These are phyloP conservation scores for Pyracantha coccinea DNA, from an alignment of 331 rosid species.

Conservation along the genomic window DNA sequence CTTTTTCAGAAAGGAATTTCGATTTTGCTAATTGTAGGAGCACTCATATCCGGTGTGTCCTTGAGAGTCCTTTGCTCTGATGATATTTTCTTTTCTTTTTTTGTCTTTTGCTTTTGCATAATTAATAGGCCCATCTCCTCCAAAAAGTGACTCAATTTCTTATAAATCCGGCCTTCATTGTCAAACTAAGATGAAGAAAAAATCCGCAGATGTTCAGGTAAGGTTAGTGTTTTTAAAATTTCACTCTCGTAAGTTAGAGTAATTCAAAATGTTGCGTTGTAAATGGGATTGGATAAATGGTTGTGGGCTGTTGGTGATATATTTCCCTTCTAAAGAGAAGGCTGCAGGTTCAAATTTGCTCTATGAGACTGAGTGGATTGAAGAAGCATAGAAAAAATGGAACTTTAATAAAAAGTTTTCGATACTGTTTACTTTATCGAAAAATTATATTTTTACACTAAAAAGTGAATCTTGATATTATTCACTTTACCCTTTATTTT, in stretches of 20 bases:
- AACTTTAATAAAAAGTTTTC: too few species aligned
- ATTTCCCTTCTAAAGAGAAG: neutral
- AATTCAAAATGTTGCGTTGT: too few species aligned
- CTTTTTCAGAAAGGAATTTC: slow-evolving; percentile 24
- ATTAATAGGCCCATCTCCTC: neutral
- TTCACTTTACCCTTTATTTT: too few species aligned
- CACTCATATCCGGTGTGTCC: slow-evolving; percentile 28
- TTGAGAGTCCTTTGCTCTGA: neutral
- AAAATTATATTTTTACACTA: too few species aligned
- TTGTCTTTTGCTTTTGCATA: neutral
- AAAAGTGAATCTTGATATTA: too few species aligned
- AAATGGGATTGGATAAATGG: too few species aligned
- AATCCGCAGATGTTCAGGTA: neutral
- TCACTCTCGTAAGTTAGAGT: too few species aligned
- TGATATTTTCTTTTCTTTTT: neutral
- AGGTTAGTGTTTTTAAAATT: too few species aligned
- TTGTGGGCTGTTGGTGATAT: too few species aligned
- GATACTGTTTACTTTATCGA: too few species aligned
- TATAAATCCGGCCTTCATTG: neutral
- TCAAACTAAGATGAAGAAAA: neutral
- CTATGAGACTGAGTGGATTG: neutral
- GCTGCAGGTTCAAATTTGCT: neutral
- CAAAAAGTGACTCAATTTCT: neutral
- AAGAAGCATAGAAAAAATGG: neutral
- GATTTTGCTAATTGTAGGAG: slow-evolving; percentile 27